Conservation (phyloP, 2,329 filamentous ascomycete genomes). For the Ophiostoma fasciatum region DNA sequence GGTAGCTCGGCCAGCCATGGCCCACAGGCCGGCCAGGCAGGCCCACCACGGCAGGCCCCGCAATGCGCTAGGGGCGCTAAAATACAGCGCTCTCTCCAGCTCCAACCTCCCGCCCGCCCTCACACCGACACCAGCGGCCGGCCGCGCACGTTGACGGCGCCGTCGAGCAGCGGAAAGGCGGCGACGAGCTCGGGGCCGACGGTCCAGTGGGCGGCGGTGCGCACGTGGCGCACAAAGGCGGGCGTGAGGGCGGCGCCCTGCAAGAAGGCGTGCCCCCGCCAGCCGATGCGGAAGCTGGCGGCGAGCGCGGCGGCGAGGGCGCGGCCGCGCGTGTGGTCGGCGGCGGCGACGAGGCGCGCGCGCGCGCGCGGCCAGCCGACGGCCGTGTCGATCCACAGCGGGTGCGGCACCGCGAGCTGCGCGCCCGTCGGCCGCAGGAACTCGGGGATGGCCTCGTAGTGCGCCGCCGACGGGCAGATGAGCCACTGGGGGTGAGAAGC, state of each 20-base stretch:
- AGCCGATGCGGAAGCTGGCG: conserved; percentile 4
- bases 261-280: conserved; percentile 1
- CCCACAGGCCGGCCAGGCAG: too few species aligned
- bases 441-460: conserved; percentile 9
- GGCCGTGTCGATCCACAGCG: conserved; percentile 8
- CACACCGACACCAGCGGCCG: neutral
- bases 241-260: conserved; percentile 2
- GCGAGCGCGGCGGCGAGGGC: conserved; percentile 1
- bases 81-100: too few species aligned
- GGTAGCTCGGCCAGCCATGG: too few species aligned
- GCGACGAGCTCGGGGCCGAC: conserved; percentile 7
- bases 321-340: conserved; percentile 5
- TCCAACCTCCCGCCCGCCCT: too few species aligned
- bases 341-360: conserved; percentile 4
- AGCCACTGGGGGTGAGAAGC: conserved; percentile 1
- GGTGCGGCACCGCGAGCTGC: conserved; percentile 7
- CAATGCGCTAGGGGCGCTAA: too few species aligned
- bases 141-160: conserved; percentile 5
- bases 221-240: conserved; percentile 7
- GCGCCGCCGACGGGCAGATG: conserved; percentile 3
- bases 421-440: conserved; percentile 4
- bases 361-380: conserved; percentile 6
- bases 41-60: too few species aligned
- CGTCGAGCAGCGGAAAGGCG: conserved; percentile 7
- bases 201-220: conserved; percentile 6